Evolutionary conservation across 2,329 filamentous ascomycete genomes (phyloP).

Genomic region (Geosmithia morbida): DNA sequence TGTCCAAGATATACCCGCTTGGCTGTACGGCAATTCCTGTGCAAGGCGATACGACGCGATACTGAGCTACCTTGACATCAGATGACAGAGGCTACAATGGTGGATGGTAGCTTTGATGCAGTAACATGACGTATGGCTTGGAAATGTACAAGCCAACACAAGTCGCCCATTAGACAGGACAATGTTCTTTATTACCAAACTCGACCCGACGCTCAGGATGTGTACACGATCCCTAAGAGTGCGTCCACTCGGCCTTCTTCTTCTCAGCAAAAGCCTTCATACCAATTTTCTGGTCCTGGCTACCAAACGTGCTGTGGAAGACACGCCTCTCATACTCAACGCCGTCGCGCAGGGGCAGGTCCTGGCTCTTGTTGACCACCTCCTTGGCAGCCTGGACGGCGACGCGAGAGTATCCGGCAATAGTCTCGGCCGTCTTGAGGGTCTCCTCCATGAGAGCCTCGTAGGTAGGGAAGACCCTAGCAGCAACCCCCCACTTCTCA

Average conservation of each 20-base stretch:
- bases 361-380: constrained; percentile 98
- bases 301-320: constrained; percentile 89
- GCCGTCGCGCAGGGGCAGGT: constrained; percentile 72
- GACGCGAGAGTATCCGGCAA: constrained; percentile 77
- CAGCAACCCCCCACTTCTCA: constrained; percentile 80
- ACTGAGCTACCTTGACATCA: too few relatives aligned
- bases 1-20: too few relatives aligned
- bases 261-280: constrained; percentile 94
- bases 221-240: constrained; percentile 39
- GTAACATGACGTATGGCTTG: too few relatives aligned
- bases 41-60: too few relatives aligned
- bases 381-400: constrained; percentile 86
- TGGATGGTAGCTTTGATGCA: too few relatives aligned
- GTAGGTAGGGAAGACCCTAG: constrained; percentile 63
- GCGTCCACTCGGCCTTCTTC: constrained; percentile 79
- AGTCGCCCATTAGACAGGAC: too few relatives aligned
- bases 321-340: constrained; percentile 89
- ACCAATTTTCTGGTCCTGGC: constrained; percentile 92
- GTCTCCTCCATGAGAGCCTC: constrained; percentile 73
- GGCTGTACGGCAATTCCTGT: too few relatives aligned
- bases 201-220: not conserved
- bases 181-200: not conserved
- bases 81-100: too few relatives aligned
- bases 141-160: too few relatives aligned
- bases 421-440: constrained; percentile 72